Evolutionary conservation across 2,329 filamentous ascomycete species (phyloP).

Genomic region (Pseudodiploospora longispora): DNA sequence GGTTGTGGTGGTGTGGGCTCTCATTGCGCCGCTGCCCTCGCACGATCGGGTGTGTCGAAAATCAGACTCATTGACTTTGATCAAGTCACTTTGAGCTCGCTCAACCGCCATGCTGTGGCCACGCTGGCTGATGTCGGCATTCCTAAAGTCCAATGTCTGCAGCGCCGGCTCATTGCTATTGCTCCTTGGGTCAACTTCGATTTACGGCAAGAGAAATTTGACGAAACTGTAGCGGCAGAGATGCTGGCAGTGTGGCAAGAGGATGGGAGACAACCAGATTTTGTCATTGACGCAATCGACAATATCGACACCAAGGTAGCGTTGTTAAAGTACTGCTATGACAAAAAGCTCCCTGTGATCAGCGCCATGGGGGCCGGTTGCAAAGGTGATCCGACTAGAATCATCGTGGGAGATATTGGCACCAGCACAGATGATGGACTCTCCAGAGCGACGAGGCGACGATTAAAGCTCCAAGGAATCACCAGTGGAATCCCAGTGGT

Average conservation of each 20-base stretch:
- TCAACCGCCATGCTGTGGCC: conserved; percentile 94
- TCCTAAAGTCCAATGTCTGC: conserved; percentile 81
- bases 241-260: conserved; percentile 61
- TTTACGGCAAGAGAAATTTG: conserved; percentile 75
- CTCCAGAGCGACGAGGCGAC: conserved; percentile 73
- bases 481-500: conserved; percentile 82
- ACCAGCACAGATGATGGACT: conserved; percentile 80
- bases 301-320: conserved; percentile 97
- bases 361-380: conserved; percentile 95
- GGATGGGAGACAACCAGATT: conserved; percentile 62
- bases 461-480: conserved; percentile 70
- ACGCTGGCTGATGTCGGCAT: conserved; percentile 90
- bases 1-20: conserved; percentile 93
- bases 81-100: conserved; percentile 86
- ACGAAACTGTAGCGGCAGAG: conserved; percentile 52
- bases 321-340: conserved; percentile 78
- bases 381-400: conserved; percentile 76
- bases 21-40: conserved; percentile 78
- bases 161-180: conserved; percentile 72
- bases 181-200: conserved; percentile 91
- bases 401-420: conserved; percentile 88
- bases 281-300: conserved; percentile 94
- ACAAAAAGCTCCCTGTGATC: conserved; percentile 71
- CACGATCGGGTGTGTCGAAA: conserved; percentile 80
- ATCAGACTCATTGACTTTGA: conserved; percentile 93